Evolutionary conservation across 2,329 filamentous ascomycete species (phyloP).

Genomic region (Cladosporium sp.): DNA sequence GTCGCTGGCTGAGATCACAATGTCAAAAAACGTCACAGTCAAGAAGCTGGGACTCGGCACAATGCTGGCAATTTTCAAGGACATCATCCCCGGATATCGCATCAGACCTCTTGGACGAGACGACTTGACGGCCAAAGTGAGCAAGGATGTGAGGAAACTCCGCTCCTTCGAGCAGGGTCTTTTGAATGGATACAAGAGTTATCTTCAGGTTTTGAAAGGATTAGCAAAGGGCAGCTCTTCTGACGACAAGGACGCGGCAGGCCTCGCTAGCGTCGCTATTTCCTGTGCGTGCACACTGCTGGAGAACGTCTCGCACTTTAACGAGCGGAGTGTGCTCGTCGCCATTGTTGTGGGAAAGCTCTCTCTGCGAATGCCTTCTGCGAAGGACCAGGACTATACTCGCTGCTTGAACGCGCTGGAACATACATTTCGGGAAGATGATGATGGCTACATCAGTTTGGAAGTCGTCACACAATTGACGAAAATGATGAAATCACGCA

Average conservation of each 20-base stretch:
- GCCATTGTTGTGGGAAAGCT: constrained; percentile 83
- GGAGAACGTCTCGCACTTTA: constrained; percentile 86
- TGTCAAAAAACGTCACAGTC: constrained; percentile 63
- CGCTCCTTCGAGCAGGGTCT: constrained; percentile 83
- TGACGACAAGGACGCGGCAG: constrained; percentile 29
- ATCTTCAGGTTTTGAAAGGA: constrained; percentile 67
- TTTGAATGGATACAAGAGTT: constrained; percentile 75
- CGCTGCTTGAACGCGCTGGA: constrained; percentile 75
- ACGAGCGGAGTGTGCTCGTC: constrained; percentile 82
- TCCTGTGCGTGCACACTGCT: constrained; percentile 79
- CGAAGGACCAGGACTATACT: constrained; percentile 65
- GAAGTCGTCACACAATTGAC: constrained; percentile 79
- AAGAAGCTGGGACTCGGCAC: constrained; percentile 82
- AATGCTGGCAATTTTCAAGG: constrained; percentile 86
- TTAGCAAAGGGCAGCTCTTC: constrained; percentile 55
- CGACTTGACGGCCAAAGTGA: constrained; percentile 69
- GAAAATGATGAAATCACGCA: constrained; percentile 89
- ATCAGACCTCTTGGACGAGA: constrained; percentile 78
- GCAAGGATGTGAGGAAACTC: constrained; percentile 81
- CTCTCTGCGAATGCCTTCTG: constrained; percentile 50
- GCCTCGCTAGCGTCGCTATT: constrained; percentile 67
- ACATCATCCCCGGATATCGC: constrained; percentile 91
- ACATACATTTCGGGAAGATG: constrained; percentile 75
- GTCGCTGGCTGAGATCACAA: constrained; percentile 65
- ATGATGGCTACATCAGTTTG: constrained; percentile 80